Conservation (phyloP, 768 basidiomycete genomes). For the Leccinum longicurvipes region DNA sequence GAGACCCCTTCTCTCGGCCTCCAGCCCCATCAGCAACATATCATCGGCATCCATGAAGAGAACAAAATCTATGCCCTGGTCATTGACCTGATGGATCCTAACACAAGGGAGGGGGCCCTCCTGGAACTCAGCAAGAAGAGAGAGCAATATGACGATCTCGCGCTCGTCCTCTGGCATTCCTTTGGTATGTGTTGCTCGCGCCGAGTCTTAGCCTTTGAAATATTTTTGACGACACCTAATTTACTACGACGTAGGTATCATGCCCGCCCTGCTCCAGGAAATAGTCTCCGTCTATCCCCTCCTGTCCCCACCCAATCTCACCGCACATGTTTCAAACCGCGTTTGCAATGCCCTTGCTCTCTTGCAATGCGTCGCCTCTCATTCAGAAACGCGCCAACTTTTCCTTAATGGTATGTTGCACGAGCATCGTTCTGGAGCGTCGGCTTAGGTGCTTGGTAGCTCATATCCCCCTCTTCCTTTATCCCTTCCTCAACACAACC, state of each 20-base stretch:
- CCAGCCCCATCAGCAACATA: constrained; percentile 53
- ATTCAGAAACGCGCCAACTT: constrained; percentile 91
- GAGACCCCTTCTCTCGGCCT: constrained; percentile 60
- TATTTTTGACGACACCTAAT: neutral
- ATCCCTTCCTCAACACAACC: constrained; percentile 98
- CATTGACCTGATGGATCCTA: constrained; percentile 79
- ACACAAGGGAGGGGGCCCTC: constrained; percentile 83
- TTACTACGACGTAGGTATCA: constrained; percentile 64
- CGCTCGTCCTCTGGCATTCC: constrained; percentile 96
- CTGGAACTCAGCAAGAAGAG: constrained; percentile 98
- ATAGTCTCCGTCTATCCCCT: constrained; percentile 98
- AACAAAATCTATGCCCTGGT: constrained; percentile 89
- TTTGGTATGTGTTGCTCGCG: constrained; percentile 60
- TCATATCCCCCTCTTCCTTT: constrained; percentile 92
- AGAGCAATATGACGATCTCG: constrained; percentile 98
- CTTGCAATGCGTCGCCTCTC: constrained; percentile 96
- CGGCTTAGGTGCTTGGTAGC: constrained; percentile 45
- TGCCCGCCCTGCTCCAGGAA: constrained; percentile 96
- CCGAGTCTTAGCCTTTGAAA: neutral
- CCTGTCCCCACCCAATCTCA: constrained; percentile 91
- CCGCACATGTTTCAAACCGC: constrained; percentile 95
- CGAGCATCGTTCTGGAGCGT: neutral
- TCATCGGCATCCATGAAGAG: constrained; percentile 58
- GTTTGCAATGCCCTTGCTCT: constrained; percentile 98
- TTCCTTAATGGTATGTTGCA: constrained; percentile 78